Conservation (phyloP, 441 rosid species). For the Eruca vesicaria region DNA sequence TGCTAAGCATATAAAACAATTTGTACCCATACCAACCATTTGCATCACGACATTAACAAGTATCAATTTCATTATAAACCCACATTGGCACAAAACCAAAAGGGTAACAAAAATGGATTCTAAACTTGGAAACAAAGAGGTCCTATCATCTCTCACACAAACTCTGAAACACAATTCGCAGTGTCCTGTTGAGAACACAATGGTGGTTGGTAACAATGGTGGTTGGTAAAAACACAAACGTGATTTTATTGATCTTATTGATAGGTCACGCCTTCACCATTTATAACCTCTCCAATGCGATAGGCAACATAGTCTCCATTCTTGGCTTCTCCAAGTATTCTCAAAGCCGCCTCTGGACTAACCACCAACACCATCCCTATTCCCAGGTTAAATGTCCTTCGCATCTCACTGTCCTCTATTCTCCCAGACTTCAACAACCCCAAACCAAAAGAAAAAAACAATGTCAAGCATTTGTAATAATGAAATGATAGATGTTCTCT, state of each 20-base stretch:
- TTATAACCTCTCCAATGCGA: constrained; percentile 70
- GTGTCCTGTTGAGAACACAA: not conserved
- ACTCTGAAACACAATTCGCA: not conserved
- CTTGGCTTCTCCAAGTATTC: constrained; percentile 48
- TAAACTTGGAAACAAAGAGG: not conserved
- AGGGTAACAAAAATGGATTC: constrained; percentile 7
- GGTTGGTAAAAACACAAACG: not conserved
- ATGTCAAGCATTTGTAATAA: not conserved
- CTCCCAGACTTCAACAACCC: constrained; percentile 49
- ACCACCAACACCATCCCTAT: constrained; percentile 86
- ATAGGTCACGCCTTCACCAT: constrained; percentile 69
- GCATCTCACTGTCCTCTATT: constrained; percentile 85
- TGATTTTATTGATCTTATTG: constrained; percentile 34
- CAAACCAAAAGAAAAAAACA: not conserved
- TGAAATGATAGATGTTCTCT: not conserved
- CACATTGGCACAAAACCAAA: not conserved
- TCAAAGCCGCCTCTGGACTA: constrained; percentile 55
- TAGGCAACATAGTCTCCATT: constrained; percentile 48
- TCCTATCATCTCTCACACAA: not conserved
- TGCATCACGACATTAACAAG: not conserved
- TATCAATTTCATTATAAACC: not conserved
- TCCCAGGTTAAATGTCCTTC: constrained; percentile 89
- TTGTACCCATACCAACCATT: not conserved
- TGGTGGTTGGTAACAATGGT: not conserved
- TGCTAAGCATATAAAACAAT: not conserved